These are phyloP conservation scores for Ceratobasidium sp. DNA, from an alignment of 1,284 basidiomycete genomes.

Conservation along the genomic window DNA sequence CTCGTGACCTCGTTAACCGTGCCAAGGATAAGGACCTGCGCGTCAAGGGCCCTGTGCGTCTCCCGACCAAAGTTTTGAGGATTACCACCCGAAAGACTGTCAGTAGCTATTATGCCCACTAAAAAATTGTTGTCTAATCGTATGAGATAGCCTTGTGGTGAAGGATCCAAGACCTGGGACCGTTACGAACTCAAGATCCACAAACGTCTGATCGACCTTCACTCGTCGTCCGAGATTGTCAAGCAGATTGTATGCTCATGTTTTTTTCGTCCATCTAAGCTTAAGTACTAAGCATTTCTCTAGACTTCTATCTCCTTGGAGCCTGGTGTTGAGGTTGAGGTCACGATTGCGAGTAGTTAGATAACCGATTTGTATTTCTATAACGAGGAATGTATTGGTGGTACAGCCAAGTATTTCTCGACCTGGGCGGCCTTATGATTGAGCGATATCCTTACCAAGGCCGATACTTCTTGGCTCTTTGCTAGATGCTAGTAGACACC, in stretches of 20 bases:
- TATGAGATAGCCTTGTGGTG: slow-evolving; percentile 90
- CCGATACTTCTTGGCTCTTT: no score
- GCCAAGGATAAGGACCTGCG: slow-evolving; percentile 99
- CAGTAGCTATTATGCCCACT: slow-evolving; percentile 56
- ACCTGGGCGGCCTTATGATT: no score
- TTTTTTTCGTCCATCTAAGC: neutral
- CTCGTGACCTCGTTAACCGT: slow-evolving; percentile 95
- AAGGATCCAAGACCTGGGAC: slow-evolving; percentile 99
- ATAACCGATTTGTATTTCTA: slow-evolving; percentile 28
- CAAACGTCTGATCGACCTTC: slow-evolving; percentile 99
- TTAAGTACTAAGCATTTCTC: slow-evolving; percentile 31
- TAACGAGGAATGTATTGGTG: slow-evolving; percentile 1
- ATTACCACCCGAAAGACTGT: slow-evolving; percentile 99
- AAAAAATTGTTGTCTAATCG: neutral
- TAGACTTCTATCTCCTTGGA: slow-evolving; percentile 99
- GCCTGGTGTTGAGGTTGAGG: slow-evolving; percentile 99
- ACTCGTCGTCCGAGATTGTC: slow-evolving; percentile 98
- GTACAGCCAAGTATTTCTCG: no score
- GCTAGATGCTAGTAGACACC: no score
- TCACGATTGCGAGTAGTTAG: slow-evolving; percentile 82
- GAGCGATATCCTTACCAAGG: no score
- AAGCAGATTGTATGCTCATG: slow-evolving; percentile 92
- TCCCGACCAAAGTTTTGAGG: slow-evolving; percentile 98
- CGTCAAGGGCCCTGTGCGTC: slow-evolving; percentile 98
- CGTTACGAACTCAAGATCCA: slow-evolving; percentile 99